Percentiles rank a stretch among this genome's conserved stretches.
phyloP scores from a whole-genome alignment of 2,329 filamentous ascomycete genomes.

The Ophiostoma sp. region DNA sequence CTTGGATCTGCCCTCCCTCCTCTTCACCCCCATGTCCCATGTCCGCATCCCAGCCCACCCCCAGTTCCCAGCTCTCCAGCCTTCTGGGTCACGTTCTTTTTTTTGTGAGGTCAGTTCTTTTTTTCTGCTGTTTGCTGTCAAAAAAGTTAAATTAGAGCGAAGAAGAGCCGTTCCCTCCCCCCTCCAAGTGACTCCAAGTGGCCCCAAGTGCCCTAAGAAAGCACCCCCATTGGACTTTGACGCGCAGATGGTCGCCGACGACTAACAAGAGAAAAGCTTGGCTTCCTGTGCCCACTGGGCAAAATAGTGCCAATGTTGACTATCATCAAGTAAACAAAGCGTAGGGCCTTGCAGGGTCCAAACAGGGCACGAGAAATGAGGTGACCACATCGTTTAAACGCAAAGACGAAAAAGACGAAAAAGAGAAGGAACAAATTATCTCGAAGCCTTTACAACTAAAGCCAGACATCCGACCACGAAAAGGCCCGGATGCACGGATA shows the following conservation, averaged over 20 bases:
- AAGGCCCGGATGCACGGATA: conserved; percentile 18
- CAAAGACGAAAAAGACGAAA: background rate
- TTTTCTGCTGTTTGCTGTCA: background rate
- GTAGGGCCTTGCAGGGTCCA: background rate
- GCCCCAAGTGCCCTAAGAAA: background rate
- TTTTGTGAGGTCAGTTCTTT: background rate
- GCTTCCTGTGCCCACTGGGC: background rate
- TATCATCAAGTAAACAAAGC: conserved; percentile 15
- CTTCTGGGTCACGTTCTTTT: background rate
- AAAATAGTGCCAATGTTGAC: background rate
- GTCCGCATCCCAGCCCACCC: background rate
- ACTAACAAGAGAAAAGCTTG: background rate
- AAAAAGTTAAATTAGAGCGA: conserved; percentile 29
- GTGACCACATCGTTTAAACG: background rate
- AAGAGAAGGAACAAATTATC: background rate
- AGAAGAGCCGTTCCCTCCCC: conserved; percentile 26
- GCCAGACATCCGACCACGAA: background rate
- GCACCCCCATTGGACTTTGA: background rate
- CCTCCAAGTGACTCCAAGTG: no score
- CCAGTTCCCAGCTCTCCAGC: background rate
- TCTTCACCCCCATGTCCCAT: background rate
- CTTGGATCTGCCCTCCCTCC: background rate
- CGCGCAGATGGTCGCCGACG: background rate
- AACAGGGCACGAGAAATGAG: conserved; percentile 15
- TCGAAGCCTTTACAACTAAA: background rate